phyloP scores from a whole-genome alignment of 371 early-diverging fungal genomes.

The Mucor piriformis region DNA sequence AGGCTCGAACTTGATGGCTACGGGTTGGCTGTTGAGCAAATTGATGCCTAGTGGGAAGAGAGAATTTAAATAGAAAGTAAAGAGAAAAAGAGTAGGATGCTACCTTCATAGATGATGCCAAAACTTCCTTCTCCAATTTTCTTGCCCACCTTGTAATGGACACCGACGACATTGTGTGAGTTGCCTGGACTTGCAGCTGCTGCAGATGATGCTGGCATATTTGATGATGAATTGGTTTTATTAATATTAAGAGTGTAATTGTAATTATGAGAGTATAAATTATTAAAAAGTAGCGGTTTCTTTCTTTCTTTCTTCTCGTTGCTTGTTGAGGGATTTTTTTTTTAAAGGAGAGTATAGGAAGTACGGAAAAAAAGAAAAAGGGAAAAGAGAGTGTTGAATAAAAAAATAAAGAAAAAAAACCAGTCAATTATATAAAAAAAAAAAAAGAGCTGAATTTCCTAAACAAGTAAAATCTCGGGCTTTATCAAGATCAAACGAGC shows the following conservation, averaged over 20 bases:
- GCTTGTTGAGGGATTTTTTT: no score
- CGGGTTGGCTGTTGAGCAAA: conserved; percentile 78
- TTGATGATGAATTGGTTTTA: conserved; percentile 1
- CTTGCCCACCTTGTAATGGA: conserved; percentile 90
- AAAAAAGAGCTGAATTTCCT: conserved; percentile 8
- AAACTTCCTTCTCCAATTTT: conserved; percentile 96
- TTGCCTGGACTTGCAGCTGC: conserved; percentile 27
- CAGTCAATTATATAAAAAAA: background rate
- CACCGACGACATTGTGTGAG: conserved; percentile 77
- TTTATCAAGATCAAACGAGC: background rate
- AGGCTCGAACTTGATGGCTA: conserved; percentile 95
- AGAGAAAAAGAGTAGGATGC: background rate
- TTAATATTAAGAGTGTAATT: background rate
- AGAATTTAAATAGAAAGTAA: background rate
- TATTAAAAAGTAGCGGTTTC: background rate
- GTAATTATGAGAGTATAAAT: background rate
- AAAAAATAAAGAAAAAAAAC: background rate
- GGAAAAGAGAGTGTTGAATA: background rate
- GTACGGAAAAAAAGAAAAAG: background rate
- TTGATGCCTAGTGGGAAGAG: conserved; percentile 69
- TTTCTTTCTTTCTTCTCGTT: background rate
- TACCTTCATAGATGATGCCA: conserved; percentile 96
- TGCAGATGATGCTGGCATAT: conserved; percentile 27
- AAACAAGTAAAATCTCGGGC: conserved; percentile 11
- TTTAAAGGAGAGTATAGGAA: background rate